Base-by-base conservation (phyloP, 2,329 filamentous ascomycete genomes). In the Trematosphaeria pertusa region DNA sequence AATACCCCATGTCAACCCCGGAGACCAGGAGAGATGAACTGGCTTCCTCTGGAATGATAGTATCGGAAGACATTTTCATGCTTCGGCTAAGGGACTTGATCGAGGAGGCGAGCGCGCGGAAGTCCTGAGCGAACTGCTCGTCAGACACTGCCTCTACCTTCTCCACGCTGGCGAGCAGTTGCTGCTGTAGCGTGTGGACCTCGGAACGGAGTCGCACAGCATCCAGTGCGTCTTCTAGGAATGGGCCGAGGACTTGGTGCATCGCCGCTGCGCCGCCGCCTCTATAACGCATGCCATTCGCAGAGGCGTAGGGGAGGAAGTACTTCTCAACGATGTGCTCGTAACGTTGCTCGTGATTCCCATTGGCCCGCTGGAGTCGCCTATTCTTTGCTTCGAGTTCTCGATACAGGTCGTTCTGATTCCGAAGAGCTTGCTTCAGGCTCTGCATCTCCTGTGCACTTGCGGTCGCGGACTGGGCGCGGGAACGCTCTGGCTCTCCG, bases 1-100 rank as follows among this genome's bases (percentile, higher is more conserved):
- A 61, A 14, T 49, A 37, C 10, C 7, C 8, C 18, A 47, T 19
- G 4, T 37, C 15, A 2, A 42, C 35, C 4, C 28, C 17, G 11
- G 12, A 5, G n/a, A 45, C 24, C 4, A 56, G 33, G 7, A 44
- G 5, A n/a, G 15, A 34, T 18, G 24, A 24, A 2, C 6, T 20
- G 2, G 17, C 35, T 20, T 30, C 21, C 14, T 20, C 11, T 2
- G 24, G 5, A 19, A 55, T 8, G 33, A 54, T 14, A 2, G 20
- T 15, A 0, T 10, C 3, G 3, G 18, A 5, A 5, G 2, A 10
- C 2, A 53, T 5, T 2, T 37, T 32, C 8, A 55, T 33, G 0
- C 28, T 10, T 4, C 62, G 56, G 20, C 51, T 60, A 1, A 64
- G 12, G 0, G 36, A 22, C 26, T 59, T 65, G 50, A 65, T 37